Conservation (phyloP, 257 asterid species). For the Solanum chilense region DNA sequence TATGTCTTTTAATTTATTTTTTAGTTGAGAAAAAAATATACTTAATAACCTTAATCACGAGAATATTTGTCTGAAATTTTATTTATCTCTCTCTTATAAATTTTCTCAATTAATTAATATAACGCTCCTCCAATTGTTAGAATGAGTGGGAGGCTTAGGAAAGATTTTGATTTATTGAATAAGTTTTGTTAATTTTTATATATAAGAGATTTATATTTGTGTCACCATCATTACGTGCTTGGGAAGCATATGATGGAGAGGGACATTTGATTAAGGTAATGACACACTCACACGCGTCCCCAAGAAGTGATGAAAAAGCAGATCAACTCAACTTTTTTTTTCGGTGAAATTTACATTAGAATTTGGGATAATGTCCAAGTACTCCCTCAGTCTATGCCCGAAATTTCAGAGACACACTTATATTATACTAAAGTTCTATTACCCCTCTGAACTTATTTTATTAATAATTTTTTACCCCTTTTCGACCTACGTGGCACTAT, state of each 20-base stretch:
- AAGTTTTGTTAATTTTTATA: too few species aligned
- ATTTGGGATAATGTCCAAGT: too few species aligned
- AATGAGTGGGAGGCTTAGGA: not conserved
- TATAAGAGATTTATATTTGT: not conserved
- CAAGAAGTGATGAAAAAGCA: not conserved
- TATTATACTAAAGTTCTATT: too few species aligned
- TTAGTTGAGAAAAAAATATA: not conserved
- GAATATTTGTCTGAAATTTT: not conserved
- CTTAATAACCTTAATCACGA: not conserved
- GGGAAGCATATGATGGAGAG: not conserved
- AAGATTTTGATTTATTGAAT: not conserved
- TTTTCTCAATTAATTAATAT: not conserved
- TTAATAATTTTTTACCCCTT: too few species aligned
- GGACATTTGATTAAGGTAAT: not conserved
- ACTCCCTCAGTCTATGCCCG: too few species aligned
- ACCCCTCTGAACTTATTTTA: too few species aligned
- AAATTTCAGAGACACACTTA: too few species aligned
- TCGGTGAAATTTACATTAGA: too few species aligned
- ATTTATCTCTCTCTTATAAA: not conserved
- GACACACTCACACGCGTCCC: not conserved
- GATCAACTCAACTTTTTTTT: not conserved
- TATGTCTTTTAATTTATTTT: not conserved
- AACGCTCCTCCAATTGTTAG: not conserved
- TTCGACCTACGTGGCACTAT: too few species aligned
- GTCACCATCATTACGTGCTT: not conserved